Evolutionary conservation across 1,284 basidiomycete species (phyloP), one percentile per base, ranked within the genome.

Genomic region (Ganoderma multipileum): DNA sequence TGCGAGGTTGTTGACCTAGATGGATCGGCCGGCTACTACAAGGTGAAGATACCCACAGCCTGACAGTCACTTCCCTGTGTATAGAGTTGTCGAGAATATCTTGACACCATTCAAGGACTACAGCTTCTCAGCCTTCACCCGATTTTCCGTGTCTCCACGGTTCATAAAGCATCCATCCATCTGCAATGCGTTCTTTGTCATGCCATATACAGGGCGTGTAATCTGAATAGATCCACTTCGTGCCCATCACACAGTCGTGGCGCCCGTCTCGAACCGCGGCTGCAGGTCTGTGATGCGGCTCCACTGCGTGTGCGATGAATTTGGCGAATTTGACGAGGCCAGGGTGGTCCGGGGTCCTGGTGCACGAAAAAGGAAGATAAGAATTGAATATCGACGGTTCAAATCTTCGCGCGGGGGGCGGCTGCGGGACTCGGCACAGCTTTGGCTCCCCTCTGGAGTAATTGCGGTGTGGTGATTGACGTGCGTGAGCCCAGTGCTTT

Each of bases 1-100:
- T 95, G 93, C 76, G 94, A 96, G 79, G 88, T 95, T 69, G 76
- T 93, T 23, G 83, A 89, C 62, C 75, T 94, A 64, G 86, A 85
- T 52, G 72, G 74, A 18, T 70, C 72, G 20, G 66, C 73, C 44
- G 78, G 77, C 18, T 76, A 74, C 64, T 79, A 82, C 63, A 81
- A 77, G 63, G 76, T 89, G 64, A 79, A 82, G 69, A 71, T 87
- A 42, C 72, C 75, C 58, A 28, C n/a, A 41, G 58, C 58, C 36
- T 39, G 23, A 18, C 42, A 38, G 23, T 28, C 28, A 55, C 28
- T 20, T 20, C 6, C 26, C 18, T 8, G 6, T 55, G 28, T 55
- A 55, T 14, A 30, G 52, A 55, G 18, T 16, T 2, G 30, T 55
- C 28, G 18, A 55, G 16, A 33, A 33, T 28, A 33, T 20, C 26